Base-by-base conservation (phyloP, 2,329 filamentous ascomycete species). In the Aspergillus neoniger region DNA sequence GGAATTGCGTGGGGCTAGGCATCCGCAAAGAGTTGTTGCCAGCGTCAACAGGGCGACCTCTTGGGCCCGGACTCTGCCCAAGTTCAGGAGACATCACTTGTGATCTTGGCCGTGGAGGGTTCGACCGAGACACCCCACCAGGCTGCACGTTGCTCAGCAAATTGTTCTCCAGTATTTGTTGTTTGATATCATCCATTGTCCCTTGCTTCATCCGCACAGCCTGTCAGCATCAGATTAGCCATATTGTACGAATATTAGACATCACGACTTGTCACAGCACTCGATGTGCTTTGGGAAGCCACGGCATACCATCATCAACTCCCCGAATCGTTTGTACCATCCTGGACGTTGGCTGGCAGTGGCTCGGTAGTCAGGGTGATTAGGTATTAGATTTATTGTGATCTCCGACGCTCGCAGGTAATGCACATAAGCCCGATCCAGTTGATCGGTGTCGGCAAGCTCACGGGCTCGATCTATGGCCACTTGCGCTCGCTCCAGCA, bases 321-420 rank as follows among this genome's bases (percentile, higher is more conserved):
- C 70, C 48, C 77, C 79, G 66, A 85, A 84, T 62, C 82, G 79
- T 60, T 79, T 77, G 66, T 81, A 77, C 75, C 78, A 81, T 64
- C 75, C 76, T 52, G 76, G 76, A 55, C 79, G 79, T 64, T 87
- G 85, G 39, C 77, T 77, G 67, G 86, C 85, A 60, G 92, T 79
- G 55, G 84, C 81, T 28, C 86, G 84, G 74, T 87, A 96, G 63
- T 94, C 91, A 59, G 85, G 86, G 73, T 96, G 92, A 38, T 82
- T 83, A 2, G 91, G 90, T 25, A 98, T 88, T 44, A 88, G 80
- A 58, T 94, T 88, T 54, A 92, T 83, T 14, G 90, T 85, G 58
- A 97, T 89, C 59, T 92, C 88, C 61, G 85, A 92, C 10, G 93
- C 91, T 64, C 89, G 86, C 60, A 98, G 84, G 71, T 94, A 98